Percentiles rank a stretch among this genome's conserved stretches.
Evolutionary conservation across 2,329 filamentous ascomycete genomes (phyloP).

Genomic region (Apiospora hydei): DNA sequence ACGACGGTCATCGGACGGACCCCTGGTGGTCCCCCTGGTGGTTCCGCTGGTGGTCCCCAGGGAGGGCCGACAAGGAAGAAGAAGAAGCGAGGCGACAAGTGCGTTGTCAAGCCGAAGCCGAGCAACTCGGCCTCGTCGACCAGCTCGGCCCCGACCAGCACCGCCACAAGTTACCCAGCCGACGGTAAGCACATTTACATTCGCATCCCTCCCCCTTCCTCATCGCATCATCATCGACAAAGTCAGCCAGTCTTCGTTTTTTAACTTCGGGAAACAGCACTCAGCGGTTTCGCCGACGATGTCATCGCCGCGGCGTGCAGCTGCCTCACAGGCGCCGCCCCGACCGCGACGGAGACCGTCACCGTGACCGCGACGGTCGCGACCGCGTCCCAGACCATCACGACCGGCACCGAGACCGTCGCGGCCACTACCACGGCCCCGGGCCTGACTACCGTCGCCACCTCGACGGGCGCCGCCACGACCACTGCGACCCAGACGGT

Average conservation of each 20-base stretch:
- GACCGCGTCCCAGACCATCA: neutral
- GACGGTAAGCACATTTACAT: neutral
- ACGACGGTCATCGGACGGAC: neutral
- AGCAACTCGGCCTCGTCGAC: neutral
- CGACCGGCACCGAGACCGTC: neutral
- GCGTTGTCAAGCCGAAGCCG: neutral
- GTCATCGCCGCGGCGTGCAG: neutral
- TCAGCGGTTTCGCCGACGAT: neutral
- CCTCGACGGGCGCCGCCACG: too few relatives aligned
- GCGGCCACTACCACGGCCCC: neutral
- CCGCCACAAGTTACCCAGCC: neutral
- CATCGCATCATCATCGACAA: neutral
- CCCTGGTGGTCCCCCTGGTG: too few relatives aligned
- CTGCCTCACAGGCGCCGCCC: neutral
- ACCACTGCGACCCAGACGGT: too few relatives aligned
- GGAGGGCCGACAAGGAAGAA: neutral
- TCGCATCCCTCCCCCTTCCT: too few relatives aligned
- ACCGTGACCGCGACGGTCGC: neutral
- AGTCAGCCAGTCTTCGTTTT: too few relatives aligned
- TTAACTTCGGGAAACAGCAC: neutral
- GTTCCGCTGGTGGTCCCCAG: too few relatives aligned
- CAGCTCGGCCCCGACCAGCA: neutral
- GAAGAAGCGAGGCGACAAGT: neutral
- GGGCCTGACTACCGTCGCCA: neutral
- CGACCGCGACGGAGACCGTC: neutral